Conservation (phyloP, 1,284 basidiomycete genomes). For the Coniophora puteana region DNA sequence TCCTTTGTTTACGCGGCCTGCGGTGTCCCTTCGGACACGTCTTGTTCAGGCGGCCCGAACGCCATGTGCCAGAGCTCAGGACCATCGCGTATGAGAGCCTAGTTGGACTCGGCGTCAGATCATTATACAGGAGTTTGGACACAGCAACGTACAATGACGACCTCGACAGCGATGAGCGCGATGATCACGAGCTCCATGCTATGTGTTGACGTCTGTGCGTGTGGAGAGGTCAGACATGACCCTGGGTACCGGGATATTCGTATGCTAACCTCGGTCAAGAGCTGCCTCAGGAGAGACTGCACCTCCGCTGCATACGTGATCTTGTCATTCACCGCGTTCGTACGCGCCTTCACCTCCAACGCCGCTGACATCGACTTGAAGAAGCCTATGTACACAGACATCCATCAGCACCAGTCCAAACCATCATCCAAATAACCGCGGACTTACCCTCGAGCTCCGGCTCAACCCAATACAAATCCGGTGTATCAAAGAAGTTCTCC, state of each 20-base stretch:
- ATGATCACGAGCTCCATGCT: conserved; percentile 93
- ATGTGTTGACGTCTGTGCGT: conserved; percentile 72
- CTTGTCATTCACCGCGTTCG: conserved; percentile 83
- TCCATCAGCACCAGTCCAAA: conserved; percentile 1
- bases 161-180: conserved; percentile 85
- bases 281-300: conserved; percentile 48
- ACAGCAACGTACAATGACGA: conserved; percentile 66
- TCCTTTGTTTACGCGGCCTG: too few species aligned
- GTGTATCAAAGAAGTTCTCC: conserved; percentile 86
- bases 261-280: conserved; percentile 67
- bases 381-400: conserved; percentile 45
- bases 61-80: conserved; percentile 26
- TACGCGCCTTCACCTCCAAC: conserved; percentile 78
- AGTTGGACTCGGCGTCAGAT: conserved; percentile 46
- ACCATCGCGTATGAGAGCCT: conserved; percentile 29
- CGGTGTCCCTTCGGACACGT: conserved; percentile 6
- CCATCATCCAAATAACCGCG: too few species aligned
- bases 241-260: neutral
- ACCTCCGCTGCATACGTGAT: conserved; percentile 91
- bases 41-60: conserved; percentile 18
- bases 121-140: neutral
- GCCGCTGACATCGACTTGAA: conserved; percentile 81
- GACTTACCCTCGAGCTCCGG: conserved; percentile 79
- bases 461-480: conserved; percentile 90
- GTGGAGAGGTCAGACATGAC: conserved; percentile 2